Evolutionary conservation across 208 protist genomes (phyloP).

Genomic region (Acanthamoeba rhysodes): DNA sequence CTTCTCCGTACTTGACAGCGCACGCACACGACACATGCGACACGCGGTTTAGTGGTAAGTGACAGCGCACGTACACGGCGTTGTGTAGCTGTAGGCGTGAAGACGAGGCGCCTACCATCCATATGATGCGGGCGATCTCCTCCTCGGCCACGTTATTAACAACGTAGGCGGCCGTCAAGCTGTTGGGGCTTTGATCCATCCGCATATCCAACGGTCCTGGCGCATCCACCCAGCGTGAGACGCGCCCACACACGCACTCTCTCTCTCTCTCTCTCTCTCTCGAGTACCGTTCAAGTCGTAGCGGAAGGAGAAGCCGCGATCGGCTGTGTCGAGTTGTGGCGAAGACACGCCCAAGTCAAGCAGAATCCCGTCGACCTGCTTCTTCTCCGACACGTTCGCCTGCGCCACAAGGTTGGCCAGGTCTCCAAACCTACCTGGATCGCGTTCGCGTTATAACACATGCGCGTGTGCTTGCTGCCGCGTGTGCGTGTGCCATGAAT

Average conservation of each 20-base stretch:
- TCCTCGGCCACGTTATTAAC: slow-evolving; percentile 69
- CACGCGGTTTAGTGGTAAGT: too few relatives aligned
- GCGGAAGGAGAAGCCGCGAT: slow-evolving; percentile 71
- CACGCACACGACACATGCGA: too few relatives aligned
- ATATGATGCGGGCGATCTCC: slow-evolving; percentile 66
- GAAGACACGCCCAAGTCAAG: slow-evolving; percentile 65
- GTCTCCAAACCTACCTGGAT: slow-evolving; percentile 46
- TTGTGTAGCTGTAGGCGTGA: background rate
- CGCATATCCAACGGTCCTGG: slow-evolving; percentile 65
- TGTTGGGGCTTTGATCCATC: slow-evolving; percentile 49
- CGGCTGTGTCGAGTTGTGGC: slow-evolving; percentile 52
- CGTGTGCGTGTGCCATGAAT: background rate
- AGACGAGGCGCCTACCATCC: background rate
- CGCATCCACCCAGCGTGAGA: background rate
- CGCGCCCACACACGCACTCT: background rate
- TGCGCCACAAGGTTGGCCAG: slow-evolving; percentile 1
- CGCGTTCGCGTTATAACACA: background rate
- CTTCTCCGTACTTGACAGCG: slow-evolving; percentile 40
- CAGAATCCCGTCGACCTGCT: slow-evolving; percentile 49
- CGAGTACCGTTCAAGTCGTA: slow-evolving; percentile 25
- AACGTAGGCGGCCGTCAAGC: slow-evolving; percentile 40
- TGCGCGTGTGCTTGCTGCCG: too few relatives aligned
- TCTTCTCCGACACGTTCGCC: background rate
- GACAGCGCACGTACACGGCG: background rate
- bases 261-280: too few relatives aligned